Evolutionary conservation across 371 early-diverging fungal genomes (phyloP).

Genomic region (Haplosporangium sp.): DNA sequence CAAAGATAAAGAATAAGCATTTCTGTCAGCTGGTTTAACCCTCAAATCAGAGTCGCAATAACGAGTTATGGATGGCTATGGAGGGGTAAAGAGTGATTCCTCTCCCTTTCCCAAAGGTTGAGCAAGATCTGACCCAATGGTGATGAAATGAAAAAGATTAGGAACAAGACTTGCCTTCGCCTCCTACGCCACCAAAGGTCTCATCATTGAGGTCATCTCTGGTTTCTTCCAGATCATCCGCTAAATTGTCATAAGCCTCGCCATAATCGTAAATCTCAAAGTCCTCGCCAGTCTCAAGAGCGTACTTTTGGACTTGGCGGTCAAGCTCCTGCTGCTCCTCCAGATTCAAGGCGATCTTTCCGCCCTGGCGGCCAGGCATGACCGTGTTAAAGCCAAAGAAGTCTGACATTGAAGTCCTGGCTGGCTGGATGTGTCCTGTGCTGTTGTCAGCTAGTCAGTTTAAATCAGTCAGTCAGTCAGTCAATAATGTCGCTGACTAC

Average conservation of each 20-base stretch:
- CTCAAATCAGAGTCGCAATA: not conserved
- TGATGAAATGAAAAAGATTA: not conserved
- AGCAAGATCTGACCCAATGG: not conserved
- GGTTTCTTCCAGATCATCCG: conserved; percentile 73
- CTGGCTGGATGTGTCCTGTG: not conserved
- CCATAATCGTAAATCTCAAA: conserved; percentile 58
- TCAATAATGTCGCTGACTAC: not conserved
- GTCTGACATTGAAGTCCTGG: conserved; percentile 31
- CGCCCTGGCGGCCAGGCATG: conserved; percentile 67
- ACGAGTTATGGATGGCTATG: not conserved
- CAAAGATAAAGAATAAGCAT: not conserved
- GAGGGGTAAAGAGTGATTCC: not conserved
- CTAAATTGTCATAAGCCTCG: conserved; percentile 58
- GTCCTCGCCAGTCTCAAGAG: conserved; percentile 56
- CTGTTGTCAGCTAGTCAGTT: not conserved
- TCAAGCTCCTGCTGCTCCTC: conserved; percentile 61
- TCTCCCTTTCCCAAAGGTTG: too few relatives aligned
- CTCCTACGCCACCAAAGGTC: conserved; percentile 81
- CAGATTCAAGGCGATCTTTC: conserved; percentile 54
- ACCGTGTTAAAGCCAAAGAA: conserved; percentile 69
- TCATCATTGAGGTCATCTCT: conserved; percentile 86
- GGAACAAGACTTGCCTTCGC: conserved; percentile 57
- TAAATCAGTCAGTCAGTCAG: not conserved
- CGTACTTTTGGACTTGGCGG: conserved; percentile 63
- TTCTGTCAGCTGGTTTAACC: not conserved